Conservation (phyloP, 1,139 yeast species). For the Geotrichum bryndzae region DNA sequence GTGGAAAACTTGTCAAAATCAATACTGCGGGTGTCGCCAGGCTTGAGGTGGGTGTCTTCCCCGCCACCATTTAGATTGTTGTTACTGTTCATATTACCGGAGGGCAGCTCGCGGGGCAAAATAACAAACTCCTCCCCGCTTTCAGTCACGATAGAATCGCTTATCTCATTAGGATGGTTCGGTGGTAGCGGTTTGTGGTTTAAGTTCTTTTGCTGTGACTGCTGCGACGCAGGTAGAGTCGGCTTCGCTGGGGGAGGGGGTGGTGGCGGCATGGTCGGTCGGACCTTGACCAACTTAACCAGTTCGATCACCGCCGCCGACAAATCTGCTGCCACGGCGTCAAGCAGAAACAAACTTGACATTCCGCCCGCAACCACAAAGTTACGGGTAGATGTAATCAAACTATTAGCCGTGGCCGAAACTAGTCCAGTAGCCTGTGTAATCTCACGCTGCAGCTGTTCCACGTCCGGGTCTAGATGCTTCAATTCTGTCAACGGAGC, state of each 20-base stretch:
- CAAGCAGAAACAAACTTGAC: conserved; percentile 66
- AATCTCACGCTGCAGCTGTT: conserved; percentile 25
- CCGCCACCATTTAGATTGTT: not conserved
- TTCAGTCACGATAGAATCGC: not conserved
- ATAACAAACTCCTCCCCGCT: not conserved
- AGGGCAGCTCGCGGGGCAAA: not conserved
- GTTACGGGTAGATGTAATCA: conserved; percentile 74
- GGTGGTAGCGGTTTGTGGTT: not conserved
- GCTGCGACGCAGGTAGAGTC: not conserved
- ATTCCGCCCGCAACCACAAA: conserved; percentile 57
- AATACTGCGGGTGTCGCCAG: not conserved
- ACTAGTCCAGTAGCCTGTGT: conserved; percentile 38
- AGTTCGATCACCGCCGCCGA: conserved; percentile 70
- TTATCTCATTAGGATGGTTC: not conserved
- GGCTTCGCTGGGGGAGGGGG: not conserved
- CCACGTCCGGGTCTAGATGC: not conserved
- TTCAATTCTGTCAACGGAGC: conserved; percentile 25
- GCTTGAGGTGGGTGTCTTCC: not conserved
- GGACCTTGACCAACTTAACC: conserved; percentile 50
- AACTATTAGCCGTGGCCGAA: conserved; percentile 68
- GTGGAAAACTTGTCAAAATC: not conserved
- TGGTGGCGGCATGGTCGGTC: conserved; percentile 16
- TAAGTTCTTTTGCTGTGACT: not conserved
- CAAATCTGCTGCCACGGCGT: conserved; percentile 73
- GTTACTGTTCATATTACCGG: not conserved